Conservation (phyloP, 192 early-diverging fungal genomes). For the Podila epigama region DNA sequence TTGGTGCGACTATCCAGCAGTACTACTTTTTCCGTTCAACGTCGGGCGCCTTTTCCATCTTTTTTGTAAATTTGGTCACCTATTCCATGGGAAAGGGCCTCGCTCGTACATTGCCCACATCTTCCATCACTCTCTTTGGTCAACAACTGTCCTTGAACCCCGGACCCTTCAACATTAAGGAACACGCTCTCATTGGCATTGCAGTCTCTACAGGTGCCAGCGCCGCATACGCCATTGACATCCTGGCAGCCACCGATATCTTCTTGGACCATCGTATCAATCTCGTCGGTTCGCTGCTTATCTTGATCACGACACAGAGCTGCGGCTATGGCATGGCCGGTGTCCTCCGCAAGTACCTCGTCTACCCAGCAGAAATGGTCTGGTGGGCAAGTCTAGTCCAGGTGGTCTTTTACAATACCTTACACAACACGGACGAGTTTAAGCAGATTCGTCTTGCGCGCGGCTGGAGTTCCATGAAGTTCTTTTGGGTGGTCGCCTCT, state of each 20-base stretch:
- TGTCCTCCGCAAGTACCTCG: conserved; percentile 74
- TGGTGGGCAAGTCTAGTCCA: conserved; percentile 82
- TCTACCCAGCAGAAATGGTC: conserved; percentile 83
- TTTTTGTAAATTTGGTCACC: conserved; percentile 47
- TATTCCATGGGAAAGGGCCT: conserved; percentile 36
- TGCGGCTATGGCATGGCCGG: conserved; percentile 76
- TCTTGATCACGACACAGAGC: conserved; percentile 71
- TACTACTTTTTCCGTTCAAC: conserved; percentile 53
- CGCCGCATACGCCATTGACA: conserved; percentile 60
- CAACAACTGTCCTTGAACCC: conserved; percentile 27
- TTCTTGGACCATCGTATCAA: conserved; percentile 19
- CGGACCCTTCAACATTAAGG: conserved; percentile 70
- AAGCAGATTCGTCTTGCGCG: conserved; percentile 7
- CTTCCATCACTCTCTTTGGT: background rate
- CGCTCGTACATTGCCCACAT: conserved; percentile 14
- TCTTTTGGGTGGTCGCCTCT: conserved; percentile 50
- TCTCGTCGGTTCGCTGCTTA: conserved; percentile 10
- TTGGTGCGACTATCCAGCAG: conserved; percentile 46
- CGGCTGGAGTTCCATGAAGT: conserved; percentile 39
- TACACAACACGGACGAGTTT: conserved; percentile 44
- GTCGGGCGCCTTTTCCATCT: conserved; percentile 24
- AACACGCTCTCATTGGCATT: conserved; percentile 67
- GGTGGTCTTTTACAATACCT: conserved; percentile 56
- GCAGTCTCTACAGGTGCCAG: conserved; percentile 55
- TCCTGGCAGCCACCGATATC: conserved; percentile 14